A percentile compares a stretch with the other conserved stretches of the same genome.
These are phyloP conservation scores for Penicillium hesseltinei DNA, from an alignment of 2,329 filamentous ascomycete species.

Conservation along the genomic window DNA sequence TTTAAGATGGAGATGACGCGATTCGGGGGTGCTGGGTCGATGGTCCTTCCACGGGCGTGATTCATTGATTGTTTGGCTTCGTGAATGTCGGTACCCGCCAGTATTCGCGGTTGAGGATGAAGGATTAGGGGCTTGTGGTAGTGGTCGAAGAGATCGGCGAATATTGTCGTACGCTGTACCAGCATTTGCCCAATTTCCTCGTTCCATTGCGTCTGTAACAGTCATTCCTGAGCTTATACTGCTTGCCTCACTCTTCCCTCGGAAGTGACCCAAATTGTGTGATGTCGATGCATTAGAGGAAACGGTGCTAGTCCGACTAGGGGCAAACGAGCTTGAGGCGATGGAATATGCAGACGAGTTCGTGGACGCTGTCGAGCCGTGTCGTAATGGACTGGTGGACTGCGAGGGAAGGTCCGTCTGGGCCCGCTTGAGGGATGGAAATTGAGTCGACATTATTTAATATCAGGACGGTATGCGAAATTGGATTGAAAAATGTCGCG, in stretches of 20 bases:
- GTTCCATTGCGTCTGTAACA: slow-evolving; percentile 22
- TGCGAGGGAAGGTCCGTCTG: slow-evolving; percentile 43
- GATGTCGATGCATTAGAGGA: slow-evolving; percentile 69
- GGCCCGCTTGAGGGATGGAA: slow-evolving; percentile 37
- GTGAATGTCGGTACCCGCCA: slow-evolving; percentile 43
- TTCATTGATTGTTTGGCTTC: slow-evolving; percentile 65
- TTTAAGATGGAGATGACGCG: slow-evolving; percentile 26
- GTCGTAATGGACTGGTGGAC: slow-evolving; percentile 49
- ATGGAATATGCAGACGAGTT: slow-evolving; percentile 54
- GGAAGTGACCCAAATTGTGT: slow-evolving; percentile 59
- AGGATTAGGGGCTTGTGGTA: slow-evolving; percentile 63
- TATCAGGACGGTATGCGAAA: slow-evolving; percentile 31
- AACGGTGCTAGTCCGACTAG: slow-evolving; percentile 65
- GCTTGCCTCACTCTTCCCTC: slow-evolving; percentile 72
- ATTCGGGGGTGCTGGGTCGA: slow-evolving; percentile 34
- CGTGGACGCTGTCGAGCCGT: slow-evolving; percentile 56
- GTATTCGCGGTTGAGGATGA: slow-evolving; percentile 40
- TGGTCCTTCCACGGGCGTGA: slow-evolving; percentile 37
- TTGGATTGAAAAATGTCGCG: slow-evolving; percentile 26
- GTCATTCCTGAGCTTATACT: slow-evolving; percentile 49
- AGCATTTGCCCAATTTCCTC: slow-evolving; percentile 41
- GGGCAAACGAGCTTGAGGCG: slow-evolving; percentile 49
- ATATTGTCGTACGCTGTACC: slow-evolving; percentile 68
- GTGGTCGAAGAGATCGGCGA: slow-evolving; percentile 73
- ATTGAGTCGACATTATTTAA: slow-evolving; percentile 41